Evolutionary conservation across 306 rosid genomes (phyloP).

Genomic region (Prunus mira): DNA sequence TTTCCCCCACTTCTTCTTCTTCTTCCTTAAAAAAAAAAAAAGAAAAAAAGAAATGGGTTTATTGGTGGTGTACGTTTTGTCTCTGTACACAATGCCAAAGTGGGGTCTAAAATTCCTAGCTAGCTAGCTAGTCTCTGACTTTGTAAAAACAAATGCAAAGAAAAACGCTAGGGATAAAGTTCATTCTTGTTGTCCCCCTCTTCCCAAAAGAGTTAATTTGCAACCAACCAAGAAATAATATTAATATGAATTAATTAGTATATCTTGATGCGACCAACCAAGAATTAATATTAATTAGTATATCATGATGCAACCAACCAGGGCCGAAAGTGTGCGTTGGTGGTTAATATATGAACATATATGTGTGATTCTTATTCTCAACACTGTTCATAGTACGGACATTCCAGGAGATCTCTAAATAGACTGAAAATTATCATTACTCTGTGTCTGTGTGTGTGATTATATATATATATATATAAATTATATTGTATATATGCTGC

Average conservation of each 20-base stretch:
- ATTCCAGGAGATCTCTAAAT: conserved; percentile 28
- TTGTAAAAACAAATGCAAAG: conserved; percentile 16
- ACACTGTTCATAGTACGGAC: conserved; percentile 27
- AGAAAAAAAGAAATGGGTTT: not conserved
- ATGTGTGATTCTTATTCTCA: conserved; percentile 44
- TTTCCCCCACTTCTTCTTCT: not conserved
- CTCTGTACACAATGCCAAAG: too few species aligned
- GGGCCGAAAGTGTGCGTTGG: conserved; percentile 33
- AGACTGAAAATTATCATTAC: conserved; percentile 21
- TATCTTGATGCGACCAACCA: conserved; percentile 36
- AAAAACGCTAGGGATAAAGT: conserved; percentile 21
- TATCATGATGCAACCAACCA: conserved; percentile 39
- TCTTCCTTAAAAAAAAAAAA: too few species aligned
- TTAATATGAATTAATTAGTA: conserved; percentile 16
- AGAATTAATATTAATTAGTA: conserved; percentile 15
- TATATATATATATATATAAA: not conserved
- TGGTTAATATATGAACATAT: not conserved
- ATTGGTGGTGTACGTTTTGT: not conserved
- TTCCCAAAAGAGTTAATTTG: not conserved
- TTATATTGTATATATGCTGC: conserved; percentile 25
- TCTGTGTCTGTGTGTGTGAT: not conserved
- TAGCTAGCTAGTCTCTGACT: conserved; percentile 22
- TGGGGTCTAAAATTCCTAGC: not conserved
- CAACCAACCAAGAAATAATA: not conserved
- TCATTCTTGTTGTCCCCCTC: conserved; percentile 18